Percentiles rank a stretch among this genome's conserved stretches.
Evolutionary conservation across 805 yeast species (phyloP).

Genomic region (Ogataea trehalophila): DNA sequence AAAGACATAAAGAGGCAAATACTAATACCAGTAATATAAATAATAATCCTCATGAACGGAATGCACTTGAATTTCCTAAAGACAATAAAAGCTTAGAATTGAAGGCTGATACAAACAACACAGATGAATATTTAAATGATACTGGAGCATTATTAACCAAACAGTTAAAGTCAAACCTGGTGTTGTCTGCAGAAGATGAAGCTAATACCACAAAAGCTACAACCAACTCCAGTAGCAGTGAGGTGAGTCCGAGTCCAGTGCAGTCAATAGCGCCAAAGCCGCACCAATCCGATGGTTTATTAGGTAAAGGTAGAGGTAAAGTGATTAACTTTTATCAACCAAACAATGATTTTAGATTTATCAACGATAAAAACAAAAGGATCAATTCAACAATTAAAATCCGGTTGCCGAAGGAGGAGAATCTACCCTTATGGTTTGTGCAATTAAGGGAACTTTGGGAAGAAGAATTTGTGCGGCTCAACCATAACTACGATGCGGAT

Average conservation of each 20-base stretch:
- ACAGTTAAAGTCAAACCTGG: too few relatives aligned
- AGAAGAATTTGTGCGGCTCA: slow-evolving; percentile 12
- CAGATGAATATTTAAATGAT: neutral
- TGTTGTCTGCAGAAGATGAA: too few relatives aligned
- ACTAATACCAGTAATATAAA: too few relatives aligned
- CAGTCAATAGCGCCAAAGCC: too few relatives aligned
- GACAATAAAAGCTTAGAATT: slow-evolving; percentile 7
- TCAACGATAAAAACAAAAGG: slow-evolving; percentile 32
- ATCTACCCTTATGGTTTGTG: slow-evolving; percentile 74
- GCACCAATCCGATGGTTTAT: too few relatives aligned
- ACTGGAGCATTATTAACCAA: too few relatives aligned
- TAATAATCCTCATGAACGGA: slow-evolving; percentile 4
- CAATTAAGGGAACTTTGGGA: slow-evolving; percentile 67
- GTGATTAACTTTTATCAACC: slow-evolving; percentile 30
- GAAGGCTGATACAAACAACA: slow-evolving; percentile 5
- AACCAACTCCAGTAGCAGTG: too few relatives aligned
- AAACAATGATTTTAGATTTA: slow-evolving; percentile 23
- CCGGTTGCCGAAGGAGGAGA: slow-evolving; percentile 54
- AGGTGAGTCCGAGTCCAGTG: too few relatives aligned
- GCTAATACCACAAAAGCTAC: too few relatives aligned
- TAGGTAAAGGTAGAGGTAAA: too few relatives aligned
- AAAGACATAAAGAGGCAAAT: slow-evolving; percentile 19
- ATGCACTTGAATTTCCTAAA: slow-evolving; percentile 2
- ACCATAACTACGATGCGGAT: neutral
- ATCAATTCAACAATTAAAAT: slow-evolving; percentile 34